Base-by-base conservation (phyloP, 1,284 basidiomycete genomes). In the Polyporus tsugae region DNA sequence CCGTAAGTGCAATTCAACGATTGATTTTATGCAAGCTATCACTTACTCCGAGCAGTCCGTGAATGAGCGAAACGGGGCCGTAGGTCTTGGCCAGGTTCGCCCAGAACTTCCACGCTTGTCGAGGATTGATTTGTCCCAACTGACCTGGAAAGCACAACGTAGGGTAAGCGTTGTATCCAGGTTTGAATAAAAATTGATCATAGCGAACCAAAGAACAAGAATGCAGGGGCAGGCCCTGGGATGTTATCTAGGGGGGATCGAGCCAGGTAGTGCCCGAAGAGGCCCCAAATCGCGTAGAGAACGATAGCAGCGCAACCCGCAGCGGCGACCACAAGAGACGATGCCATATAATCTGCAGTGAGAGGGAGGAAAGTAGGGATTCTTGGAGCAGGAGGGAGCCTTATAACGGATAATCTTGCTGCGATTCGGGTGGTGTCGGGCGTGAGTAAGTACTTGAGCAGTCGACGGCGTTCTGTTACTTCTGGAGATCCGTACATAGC, bases 31-130 rank as follows among this genome's bases (percentile, higher is more conserved):
- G 22, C 25, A 5, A 22, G 10, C 36, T 10, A 22, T 25, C 33
- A 61, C 17, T n/a, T 29, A 66, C 60, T 9, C 74, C 75, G 17
- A 76, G 72, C 13, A 76, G 36, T 5, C 70, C 69, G 29, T 72
- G 61, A 6, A 77, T 55, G 35, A 66, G 71, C n/a, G 66, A 59
- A 15, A 70, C 70, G 4, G 66, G 55, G 15, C 75, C 76, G 41
- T 74, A 77, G 13, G 67, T 71, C 33, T 68, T 67, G 9, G 49
- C 38, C 29, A 38, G 25, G 9, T 57, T 25, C 6, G 35, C 52
- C 49, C 52, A 63, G n/a, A 17, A 39, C 38, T 57, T 63, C 62
- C 62, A 63, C 22, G 33, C 35, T 22, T 63, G 49, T 6, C 42
- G 44, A 35, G 29, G 42, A 17, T 22, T 19, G 13, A 62, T 19